A percentile compares a stretch with the other conserved stretches of the same genome.
phyloP scores from a whole-genome alignment of 164 flowering plant genomes.

The Echeveria elegans region DNA sequence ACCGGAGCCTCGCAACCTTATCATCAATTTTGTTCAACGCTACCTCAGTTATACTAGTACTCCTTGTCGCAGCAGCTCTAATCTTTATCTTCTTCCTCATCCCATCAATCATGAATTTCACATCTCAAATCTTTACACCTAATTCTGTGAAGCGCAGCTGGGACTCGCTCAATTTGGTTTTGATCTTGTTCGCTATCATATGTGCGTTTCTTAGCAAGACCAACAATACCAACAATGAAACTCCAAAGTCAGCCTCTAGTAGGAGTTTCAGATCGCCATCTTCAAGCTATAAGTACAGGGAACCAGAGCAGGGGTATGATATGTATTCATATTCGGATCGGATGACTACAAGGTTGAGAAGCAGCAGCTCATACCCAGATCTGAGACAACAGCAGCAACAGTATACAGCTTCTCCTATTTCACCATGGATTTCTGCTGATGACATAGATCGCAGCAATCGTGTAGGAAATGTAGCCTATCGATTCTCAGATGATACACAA shows the following conservation, averaged over 20 bases:
- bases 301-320: background rate
- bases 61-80: constrained; percentile 28
- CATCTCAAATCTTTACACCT: constrained; percentile 33
- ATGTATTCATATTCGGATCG: constrained; percentile 24
- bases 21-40: constrained; percentile 25
- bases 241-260: background rate
- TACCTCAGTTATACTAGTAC: constrained; percentile 22
- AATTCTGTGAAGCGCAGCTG: constrained; percentile 39
- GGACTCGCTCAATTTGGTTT: constrained; percentile 42
- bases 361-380: constrained; percentile 52
- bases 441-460: background rate
- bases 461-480: constrained; percentile 11
- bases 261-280: constrained; percentile 11
- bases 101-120: constrained; percentile 27
- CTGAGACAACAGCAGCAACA: constrained; percentile 31
- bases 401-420: background rate
- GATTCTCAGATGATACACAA: constrained; percentile 34
- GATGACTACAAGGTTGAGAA: constrained; percentile 21
- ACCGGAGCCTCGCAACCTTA: constrained; percentile 11
- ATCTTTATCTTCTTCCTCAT: constrained; percentile 25
- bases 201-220: constrained; percentile 43
- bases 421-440: constrained; percentile 1
- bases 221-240: constrained; percentile 7
- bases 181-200: constrained; percentile 44
- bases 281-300: background rate